A percentile compares a stretch with the other conserved stretches of the same genome.
These are phyloP conservation scores for Gymnopus androsaceus DNA, from an alignment of 1,284 basidiomycete species.

Conservation along the genomic window DNA sequence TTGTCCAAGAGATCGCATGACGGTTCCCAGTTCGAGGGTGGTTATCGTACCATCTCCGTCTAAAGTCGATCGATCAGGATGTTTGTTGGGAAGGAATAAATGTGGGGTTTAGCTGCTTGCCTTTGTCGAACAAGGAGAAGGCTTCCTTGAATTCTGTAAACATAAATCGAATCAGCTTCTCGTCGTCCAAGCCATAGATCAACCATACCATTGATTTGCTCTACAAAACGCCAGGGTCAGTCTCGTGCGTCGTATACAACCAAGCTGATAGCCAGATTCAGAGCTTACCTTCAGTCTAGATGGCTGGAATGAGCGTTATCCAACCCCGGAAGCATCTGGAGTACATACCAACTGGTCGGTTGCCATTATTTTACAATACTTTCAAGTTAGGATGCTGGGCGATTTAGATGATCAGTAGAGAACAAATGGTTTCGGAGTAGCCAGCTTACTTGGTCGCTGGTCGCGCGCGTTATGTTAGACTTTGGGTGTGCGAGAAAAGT, in stretches of 20 bases:
- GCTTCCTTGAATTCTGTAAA: conserved; percentile 73
- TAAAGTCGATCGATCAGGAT: conserved; percentile 28
- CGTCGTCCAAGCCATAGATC: not conserved
- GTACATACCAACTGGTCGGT: conserved; percentile 4
- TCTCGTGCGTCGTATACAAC: no score
- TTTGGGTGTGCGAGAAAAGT: not conserved
- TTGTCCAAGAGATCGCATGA: conserved; percentile 89
- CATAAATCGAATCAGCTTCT: not conserved
- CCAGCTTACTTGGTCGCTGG: not conserved
- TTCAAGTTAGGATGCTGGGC: no score
- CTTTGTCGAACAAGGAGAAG: conserved; percentile 87
- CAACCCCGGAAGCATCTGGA: not conserved
- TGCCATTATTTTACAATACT: not conserved
- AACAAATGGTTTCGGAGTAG: not conserved
- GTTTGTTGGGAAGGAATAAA: not conserved
- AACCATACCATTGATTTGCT: conserved; percentile 15
- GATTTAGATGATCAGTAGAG: not conserved
- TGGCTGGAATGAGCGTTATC: not conserved
- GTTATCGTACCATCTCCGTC: conserved; percentile 92
- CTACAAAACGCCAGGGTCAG: not conserved
- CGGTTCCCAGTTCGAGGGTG: conserved; percentile 85
- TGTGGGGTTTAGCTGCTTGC: conserved; percentile 26
- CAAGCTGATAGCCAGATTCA: not conserved
- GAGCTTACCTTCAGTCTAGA: not conserved
- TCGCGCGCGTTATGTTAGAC: no score